A percentile compares a stretch with the other conserved stretches of the same genome.
phyloP scores from a whole-genome alignment of 176 grass and related monocot species.

The Tillandsia fasciculata region DNA sequence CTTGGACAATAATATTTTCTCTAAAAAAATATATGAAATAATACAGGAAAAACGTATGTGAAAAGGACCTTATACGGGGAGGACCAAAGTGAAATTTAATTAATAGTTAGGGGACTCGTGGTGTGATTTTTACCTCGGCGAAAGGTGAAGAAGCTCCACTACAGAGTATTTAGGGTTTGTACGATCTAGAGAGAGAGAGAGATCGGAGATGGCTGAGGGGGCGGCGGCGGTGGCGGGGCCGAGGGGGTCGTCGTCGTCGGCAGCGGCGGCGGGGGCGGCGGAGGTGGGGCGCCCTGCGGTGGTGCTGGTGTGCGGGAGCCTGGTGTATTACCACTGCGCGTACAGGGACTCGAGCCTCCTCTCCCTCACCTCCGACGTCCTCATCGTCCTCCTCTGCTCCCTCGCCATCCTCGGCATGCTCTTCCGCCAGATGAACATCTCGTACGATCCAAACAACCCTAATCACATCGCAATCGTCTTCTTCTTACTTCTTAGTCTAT shows the following conservation, averaged over 20 bases:
- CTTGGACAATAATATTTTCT: too few relatives aligned
- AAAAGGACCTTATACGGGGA: too few relatives aligned
- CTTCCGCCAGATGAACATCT: slow-evolving; percentile 92
- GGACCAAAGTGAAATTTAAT: too few relatives aligned
- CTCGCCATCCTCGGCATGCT: slow-evolving; percentile 87
- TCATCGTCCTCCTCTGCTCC: slow-evolving; percentile 92
- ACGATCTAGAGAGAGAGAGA: background rate
- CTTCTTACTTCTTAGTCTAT: background rate
- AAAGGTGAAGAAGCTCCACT: too few relatives aligned
- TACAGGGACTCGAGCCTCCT: slow-evolving; percentile 59
- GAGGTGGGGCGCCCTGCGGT: slow-evolving; percentile 53
- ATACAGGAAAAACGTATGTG: too few relatives aligned
- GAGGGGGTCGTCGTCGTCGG: background rate
- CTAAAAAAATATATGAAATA: too few relatives aligned
- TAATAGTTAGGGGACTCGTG: too few relatives aligned
- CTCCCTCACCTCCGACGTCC: slow-evolving; percentile 79
- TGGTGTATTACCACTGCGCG: slow-evolving; percentile 90
- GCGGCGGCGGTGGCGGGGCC: slow-evolving; percentile 8
- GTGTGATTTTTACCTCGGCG: too few relatives aligned
- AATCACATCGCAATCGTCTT: background rate
- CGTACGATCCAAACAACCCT: slow-evolving; percentile 25
- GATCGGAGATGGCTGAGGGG: slow-evolving; percentile 33
- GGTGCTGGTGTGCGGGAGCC: slow-evolving; percentile 51
- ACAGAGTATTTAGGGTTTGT: too few relatives aligned
- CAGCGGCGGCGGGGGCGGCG: slow-evolving; percentile 13